Evolutionary conservation across 148 eudicot genomes (phyloP).

Genomic region (Heliamphora exappendiculata): DNA sequence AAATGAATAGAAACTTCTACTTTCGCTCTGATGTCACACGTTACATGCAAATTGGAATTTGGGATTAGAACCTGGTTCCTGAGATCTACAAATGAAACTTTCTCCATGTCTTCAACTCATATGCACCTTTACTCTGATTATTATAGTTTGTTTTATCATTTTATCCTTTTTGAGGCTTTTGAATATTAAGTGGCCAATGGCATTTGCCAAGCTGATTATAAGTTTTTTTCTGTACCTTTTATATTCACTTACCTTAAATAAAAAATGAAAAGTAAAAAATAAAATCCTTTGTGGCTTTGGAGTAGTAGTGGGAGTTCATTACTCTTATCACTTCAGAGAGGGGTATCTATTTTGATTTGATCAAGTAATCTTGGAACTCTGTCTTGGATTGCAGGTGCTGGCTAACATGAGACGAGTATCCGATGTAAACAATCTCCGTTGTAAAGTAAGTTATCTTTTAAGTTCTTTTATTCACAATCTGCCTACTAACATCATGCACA

Average conservation of each 20-base stretch:
- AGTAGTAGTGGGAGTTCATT: neutral
- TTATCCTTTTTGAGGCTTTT: neutral
- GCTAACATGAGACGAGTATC: constrained; percentile 66
- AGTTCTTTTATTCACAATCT: neutral
- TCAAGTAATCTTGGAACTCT: constrained; percentile 1
- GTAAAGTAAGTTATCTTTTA: constrained; percentile 34
- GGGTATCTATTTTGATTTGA: neutral
- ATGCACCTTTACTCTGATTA: neutral
- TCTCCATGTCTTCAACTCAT: neutral
- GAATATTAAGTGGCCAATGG: neutral
- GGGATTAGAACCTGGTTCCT: neutral
- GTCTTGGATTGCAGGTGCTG: constrained; percentile 59
- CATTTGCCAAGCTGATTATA: neutral
- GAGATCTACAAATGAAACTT: neutral
- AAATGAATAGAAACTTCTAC: neutral
- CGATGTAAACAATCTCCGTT: constrained; percentile 51
- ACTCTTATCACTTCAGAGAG: neutral
- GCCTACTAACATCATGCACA: neutral
- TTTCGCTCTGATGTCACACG: neutral
- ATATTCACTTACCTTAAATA: neutral
- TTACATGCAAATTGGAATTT: neutral
- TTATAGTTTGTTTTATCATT: neutral
- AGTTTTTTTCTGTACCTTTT: neutral
- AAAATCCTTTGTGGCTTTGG: neutral
- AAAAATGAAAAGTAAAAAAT: too few species aligned